Conservation (phyloP, 2,329 filamentous ascomycete species). For the Trichothecium sympodiale region DNA sequence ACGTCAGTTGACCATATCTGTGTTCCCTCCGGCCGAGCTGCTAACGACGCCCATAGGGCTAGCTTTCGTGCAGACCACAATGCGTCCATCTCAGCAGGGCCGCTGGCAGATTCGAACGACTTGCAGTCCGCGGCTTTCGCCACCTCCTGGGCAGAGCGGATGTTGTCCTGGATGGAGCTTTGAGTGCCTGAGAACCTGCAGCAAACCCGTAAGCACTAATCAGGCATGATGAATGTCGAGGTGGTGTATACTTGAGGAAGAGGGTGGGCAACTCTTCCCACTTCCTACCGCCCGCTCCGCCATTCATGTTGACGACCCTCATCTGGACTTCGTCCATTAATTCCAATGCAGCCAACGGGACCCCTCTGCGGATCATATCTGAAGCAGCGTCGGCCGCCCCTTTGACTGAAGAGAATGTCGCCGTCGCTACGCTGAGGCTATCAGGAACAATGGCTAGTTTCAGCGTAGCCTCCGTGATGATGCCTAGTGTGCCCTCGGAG, state of each 20-base stretch:
- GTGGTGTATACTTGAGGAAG: slow-evolving; percentile 50
- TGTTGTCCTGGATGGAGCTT: slow-evolving; percentile 46
- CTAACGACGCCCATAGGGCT: slow-evolving; percentile 62
- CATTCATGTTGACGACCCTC: slow-evolving; percentile 52
- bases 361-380: slow-evolving; percentile 50
- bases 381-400: slow-evolving; percentile 54
- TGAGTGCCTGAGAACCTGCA: slow-evolving; percentile 51
- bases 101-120: slow-evolving; percentile 57
- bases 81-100: slow-evolving; percentile 52
- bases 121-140: slow-evolving; percentile 38
- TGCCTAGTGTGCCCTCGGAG: slow-evolving; percentile 59
- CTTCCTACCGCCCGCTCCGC: slow-evolving; percentile 42
- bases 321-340: slow-evolving; percentile 56
- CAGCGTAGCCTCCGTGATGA: slow-evolving; percentile 59
- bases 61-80: slow-evolving; percentile 69
- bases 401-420: slow-evolving; percentile 46
- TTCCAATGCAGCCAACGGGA: slow-evolving; percentile 56
- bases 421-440: slow-evolving; percentile 53
- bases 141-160: slow-evolving; percentile 44
- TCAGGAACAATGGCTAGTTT: slow-evolving; percentile 56
- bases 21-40: slow-evolving; percentile 45
- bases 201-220: slow-evolving; percentile 11
- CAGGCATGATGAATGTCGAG: not conserved
- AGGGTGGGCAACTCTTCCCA: slow-evolving; percentile 64
- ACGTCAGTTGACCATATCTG: slow-evolving; percentile 76